A percentile compares a stretch with the other conserved stretches of the same genome.
These are phyloP conservation scores for Neurospora sp. DNA, from an alignment of 495 filamentous ascomycete genomes.

Conservation along the genomic window DNA sequence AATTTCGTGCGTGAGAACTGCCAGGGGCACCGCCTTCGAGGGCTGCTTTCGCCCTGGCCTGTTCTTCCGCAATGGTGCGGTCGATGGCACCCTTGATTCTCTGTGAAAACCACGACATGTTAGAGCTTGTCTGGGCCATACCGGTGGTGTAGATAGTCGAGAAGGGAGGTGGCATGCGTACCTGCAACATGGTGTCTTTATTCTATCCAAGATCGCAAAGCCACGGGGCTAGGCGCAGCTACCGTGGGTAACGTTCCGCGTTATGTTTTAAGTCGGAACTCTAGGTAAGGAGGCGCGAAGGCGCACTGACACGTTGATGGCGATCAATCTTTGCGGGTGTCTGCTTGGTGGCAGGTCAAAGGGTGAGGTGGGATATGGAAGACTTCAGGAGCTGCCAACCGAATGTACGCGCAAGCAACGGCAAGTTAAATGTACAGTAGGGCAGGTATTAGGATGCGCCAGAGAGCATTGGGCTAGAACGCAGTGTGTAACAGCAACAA, in stretches of 20 bases:
- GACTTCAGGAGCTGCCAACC: not conserved
- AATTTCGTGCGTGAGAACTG: slow-evolving; percentile 40
- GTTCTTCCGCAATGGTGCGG: slow-evolving; percentile 78
- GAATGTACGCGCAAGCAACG: not conserved
- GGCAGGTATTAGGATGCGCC: not conserved
- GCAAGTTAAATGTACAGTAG: not conserved
- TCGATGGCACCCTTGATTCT: slow-evolving; percentile 81
- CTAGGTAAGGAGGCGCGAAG: not conserved
- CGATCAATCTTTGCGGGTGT: not conserved
- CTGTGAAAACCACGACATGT: slow-evolving; percentile 30
- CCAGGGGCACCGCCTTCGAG: slow-evolving; percentile 28
- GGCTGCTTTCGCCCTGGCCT: slow-evolving; percentile 56
- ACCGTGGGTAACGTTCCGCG: not conserved
- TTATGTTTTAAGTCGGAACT: not conserved
- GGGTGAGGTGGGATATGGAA: not conserved
- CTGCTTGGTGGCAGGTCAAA: not conserved
- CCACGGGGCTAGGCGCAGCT: not conserved
- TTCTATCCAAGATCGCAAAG: not conserved
- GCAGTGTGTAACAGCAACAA: not conserved
- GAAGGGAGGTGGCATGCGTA: slow-evolving; percentile 16
- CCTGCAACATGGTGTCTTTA: slow-evolving; percentile 36
- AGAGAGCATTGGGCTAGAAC: not conserved
- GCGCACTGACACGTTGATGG: not conserved
- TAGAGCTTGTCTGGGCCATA: not conserved
- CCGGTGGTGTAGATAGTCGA: not conserved